phyloP scores from a whole-genome alignment of 2,329 filamentous ascomycete species.

The Exophiala viscosa region DNA sequence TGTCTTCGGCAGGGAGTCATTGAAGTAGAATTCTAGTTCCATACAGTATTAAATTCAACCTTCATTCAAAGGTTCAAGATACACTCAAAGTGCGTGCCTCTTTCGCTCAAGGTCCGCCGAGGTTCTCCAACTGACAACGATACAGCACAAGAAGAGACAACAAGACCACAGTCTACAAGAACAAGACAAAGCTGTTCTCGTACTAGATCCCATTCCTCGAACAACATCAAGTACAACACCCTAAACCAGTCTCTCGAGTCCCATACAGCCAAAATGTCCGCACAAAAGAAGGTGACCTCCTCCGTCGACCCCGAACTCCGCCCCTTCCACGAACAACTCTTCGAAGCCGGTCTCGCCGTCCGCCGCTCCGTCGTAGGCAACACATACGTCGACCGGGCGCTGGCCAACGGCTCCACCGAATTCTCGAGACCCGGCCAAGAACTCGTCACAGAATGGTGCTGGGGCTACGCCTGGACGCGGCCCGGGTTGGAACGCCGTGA shows the following conservation, averaged over 20 bases:
- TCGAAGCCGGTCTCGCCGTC: conserved; percentile 59
- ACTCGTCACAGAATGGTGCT: conserved; percentile 58
- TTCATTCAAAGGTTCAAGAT: no score
- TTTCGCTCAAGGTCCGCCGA: no score
- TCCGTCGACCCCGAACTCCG: conserved; percentile 19
- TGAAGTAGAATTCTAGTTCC: no score
- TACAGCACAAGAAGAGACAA: no score
- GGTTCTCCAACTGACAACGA: no score
- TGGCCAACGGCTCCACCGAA: conserved; percentile 26
- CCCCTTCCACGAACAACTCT: conserved; percentile 41
- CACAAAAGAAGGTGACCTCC: conserved; percentile 9
- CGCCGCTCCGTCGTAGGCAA: conserved; percentile 59
- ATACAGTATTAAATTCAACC: no score
- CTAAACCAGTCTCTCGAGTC: not conserved
- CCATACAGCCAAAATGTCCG: not conserved
- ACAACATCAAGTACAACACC: no score
- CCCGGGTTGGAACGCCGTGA: conserved; percentile 60
- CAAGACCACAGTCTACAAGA: no score
- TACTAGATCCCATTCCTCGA: no score
- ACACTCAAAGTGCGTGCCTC: no score
- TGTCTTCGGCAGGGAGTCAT: no score
- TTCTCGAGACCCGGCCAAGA: conserved; percentile 29
- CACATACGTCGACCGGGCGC: conserved; percentile 52
- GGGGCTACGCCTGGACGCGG: conserved; percentile 59
- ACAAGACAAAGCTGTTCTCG: no score